phyloP scores from a whole-genome alignment of 2,329 filamentous ascomycete genomes.

The Aspergillus nomiae region DNA sequence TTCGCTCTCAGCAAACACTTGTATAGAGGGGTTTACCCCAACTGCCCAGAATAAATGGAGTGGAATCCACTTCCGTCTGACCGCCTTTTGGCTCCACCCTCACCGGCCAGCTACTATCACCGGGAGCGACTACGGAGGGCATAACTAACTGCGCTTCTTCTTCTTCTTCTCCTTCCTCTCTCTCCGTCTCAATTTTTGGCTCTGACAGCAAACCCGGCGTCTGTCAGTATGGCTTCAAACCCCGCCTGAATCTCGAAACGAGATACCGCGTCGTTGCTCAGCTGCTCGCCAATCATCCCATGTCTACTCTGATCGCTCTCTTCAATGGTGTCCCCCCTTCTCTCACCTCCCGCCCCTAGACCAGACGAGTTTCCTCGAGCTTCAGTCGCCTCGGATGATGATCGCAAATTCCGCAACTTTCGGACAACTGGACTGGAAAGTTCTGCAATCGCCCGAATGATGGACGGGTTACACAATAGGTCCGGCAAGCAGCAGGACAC shows the following conservation, averaged over 20 bases:
- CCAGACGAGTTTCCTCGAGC: not conserved
- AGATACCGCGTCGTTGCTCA: not conserved
- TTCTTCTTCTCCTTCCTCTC: not conserved
- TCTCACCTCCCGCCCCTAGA: not conserved
- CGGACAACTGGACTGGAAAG: not conserved
- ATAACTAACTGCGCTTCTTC: not conserved
- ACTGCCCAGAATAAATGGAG: not conserved
- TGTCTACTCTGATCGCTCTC: not conserved
- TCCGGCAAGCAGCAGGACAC: slow-evolving; percentile 1
- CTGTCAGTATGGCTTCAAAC: not conserved
- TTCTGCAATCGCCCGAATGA: not conserved
- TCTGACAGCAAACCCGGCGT: not conserved
- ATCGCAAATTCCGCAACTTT: not conserved
- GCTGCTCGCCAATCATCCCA: not conserved
- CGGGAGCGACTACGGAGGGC: not conserved
- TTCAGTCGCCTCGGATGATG: not conserved
- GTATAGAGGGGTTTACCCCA: too few species aligned
- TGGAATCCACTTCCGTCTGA: not conserved
- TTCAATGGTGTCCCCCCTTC: slow-evolving; percentile 10
- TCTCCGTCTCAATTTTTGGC: not conserved
- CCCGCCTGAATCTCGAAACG: not conserved
- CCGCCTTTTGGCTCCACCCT: slow-evolving; percentile 3
- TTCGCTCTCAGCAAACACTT: too few species aligned
- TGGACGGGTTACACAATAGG: not conserved
- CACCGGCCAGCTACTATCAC: not conserved